Evolutionary conservation across 2,329 filamentous ascomycete species (phyloP).

Genomic region (Sclerotinia minor): DNA sequence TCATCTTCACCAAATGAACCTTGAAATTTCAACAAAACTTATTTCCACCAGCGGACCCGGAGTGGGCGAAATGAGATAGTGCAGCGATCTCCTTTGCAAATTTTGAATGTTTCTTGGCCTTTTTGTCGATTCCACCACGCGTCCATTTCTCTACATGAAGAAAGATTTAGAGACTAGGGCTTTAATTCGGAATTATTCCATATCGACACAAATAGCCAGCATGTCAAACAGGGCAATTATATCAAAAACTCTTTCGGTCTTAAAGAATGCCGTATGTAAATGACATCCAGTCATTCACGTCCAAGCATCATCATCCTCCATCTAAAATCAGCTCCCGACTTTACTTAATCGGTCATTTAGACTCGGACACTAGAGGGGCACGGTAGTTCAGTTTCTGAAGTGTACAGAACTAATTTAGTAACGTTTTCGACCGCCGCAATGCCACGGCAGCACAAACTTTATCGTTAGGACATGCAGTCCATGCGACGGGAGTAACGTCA

Average conservation of each 20-base stretch:
- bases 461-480: slow-evolving; percentile 15
- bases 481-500: slow-evolving; percentile 17
- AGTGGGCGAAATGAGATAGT: slow-evolving; percentile 6
- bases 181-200: neutral
- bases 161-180: neutral
- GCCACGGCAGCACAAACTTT: slow-evolving; percentile 22
- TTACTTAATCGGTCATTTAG: neutral
- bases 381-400: slow-evolving; percentile 12
- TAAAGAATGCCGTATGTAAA: slow-evolving; percentile 10
- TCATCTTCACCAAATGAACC: slow-evolving; percentile 21
- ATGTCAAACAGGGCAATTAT: slow-evolving; percentile 3
- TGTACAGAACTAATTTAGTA: slow-evolving; percentile 16
- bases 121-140: neutral
- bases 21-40: neutral
- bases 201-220: neutral
- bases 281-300: neutral
- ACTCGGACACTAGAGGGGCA: slow-evolving; percentile 11
- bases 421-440: slow-evolving; percentile 10
- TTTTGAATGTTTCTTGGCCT: neutral
- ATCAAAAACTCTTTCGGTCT: neutral
- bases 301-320: slow-evolving; percentile 10
- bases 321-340: slow-evolving; percentile 9
- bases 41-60: slow-evolving; percentile 6
- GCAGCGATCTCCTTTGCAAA: slow-evolving; percentile 16
- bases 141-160: neutral